These are phyloP conservation scores for Aspergillus hiratsukae DNA, from an alignment of 2,329 filamentous ascomycete genomes.

Conservation along the genomic window DNA sequence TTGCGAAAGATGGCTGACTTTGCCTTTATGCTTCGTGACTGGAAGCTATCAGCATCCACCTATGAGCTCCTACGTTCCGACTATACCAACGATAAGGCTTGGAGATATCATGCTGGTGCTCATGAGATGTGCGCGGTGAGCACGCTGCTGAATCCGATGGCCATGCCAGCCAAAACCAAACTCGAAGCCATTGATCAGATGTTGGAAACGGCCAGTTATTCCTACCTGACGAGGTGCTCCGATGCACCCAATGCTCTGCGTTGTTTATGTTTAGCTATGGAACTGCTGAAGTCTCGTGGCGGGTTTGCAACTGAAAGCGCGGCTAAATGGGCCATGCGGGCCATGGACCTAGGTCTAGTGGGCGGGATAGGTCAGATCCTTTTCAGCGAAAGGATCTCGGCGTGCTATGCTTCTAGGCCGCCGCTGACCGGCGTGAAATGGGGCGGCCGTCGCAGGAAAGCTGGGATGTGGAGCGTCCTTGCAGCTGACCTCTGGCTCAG, in stretches of 20 bases:
- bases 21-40: slow-evolving; percentile 94
- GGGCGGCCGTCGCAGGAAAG: slow-evolving; percentile 74
- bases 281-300: slow-evolving; percentile 76
- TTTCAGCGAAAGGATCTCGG: slow-evolving; percentile 77
- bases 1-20: slow-evolving; percentile 94
- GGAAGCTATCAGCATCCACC: slow-evolving; percentile 84
- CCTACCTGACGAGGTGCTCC: slow-evolving; percentile 80
- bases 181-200: slow-evolving; percentile 78
- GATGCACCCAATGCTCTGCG: slow-evolving; percentile 76
- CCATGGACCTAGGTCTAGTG: slow-evolving; percentile 73
- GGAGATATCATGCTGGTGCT: slow-evolving; percentile 87
- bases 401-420: slow-evolving; percentile 73
- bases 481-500: slow-evolving; percentile 79
- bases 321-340: slow-evolving; percentile 74
- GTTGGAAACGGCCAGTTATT: slow-evolving; percentile 87
- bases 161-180: slow-evolving; percentile 68
- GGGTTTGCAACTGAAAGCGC: slow-evolving; percentile 80
- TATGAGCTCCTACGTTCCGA: slow-evolving; percentile 87
- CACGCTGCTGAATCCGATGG: slow-evolving; percentile 70
- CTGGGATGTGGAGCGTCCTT: slow-evolving; percentile 81
- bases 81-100: slow-evolving; percentile 92
- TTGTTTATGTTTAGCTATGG: slow-evolving; percentile 69
- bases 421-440: slow-evolving; percentile 62
- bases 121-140: slow-evolving; percentile 94
- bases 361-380: slow-evolving; percentile 75